Evolutionary conservation across 331 rosid genomes (phyloP), one percentile per base, ranked within the genome.

Genomic region (Stylosanthes scabra): DNA sequence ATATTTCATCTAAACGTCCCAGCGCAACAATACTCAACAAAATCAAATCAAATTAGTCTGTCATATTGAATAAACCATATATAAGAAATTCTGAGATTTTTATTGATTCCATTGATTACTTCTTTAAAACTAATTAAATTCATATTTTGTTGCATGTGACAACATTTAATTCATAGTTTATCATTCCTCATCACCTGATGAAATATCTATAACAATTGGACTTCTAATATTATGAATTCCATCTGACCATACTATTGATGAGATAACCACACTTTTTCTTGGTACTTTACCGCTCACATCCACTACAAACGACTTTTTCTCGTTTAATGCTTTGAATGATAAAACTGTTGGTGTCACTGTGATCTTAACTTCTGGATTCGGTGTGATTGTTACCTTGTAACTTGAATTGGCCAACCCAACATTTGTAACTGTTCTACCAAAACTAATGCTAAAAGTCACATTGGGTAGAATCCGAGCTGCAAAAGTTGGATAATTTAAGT

Each of bases 321-420:
- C 78, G 11, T 42, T 29, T 41, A 59, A 39, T 10, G 72, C 76
- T 41, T 51, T 81, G 62, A 81, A 81, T 5, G 72, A 66, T 15
- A 76, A 13, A 60, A 61, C 9, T 1, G 13, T 0, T 3, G 79
- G 85, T 6, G 6, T 9, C 31, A 76, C 82, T 1, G n/a, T 71
- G 3, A 76, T 16, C 2, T 71, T 66, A 5, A 76, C 6, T 16
- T 25, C 6, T 6, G 62, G 29, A 25, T n/a, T 50, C 15, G 75
- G 12, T 16, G 29, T 9, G 25, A 71, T 2, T 10, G n/a, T 66
- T 11, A 71, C 78, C 11, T 10, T 70, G 55, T 83, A 86, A 8
- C 40, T 83, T 59, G 89, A 84, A 66, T 59, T 85, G 7, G 74
- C 49, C 5, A 9, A 4, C 9, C 92, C 92, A 44, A 87, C 92